Conservation (phyloP, 1,139 yeast genomes). For the Geotrichum klebahnii region DNA sequence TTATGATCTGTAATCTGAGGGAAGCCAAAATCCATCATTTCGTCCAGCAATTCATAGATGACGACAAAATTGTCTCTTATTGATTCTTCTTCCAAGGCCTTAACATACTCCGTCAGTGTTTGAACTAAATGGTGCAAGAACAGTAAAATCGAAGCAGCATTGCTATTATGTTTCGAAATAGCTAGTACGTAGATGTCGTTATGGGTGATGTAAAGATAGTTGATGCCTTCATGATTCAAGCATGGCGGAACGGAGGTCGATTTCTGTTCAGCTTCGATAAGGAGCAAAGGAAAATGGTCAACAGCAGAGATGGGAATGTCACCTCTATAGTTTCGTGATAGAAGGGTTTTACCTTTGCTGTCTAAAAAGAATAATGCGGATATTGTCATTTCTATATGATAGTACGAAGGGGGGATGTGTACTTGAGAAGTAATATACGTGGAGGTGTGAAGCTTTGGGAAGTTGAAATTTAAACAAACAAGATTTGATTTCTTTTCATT, state of each 20-base stretch:
- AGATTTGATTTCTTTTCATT: too few relatives aligned
- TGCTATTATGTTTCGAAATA: constrained; percentile 68
- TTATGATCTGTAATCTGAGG: constrained; percentile 94
- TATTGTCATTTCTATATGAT: constrained; percentile 54
- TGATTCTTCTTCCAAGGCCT: constrained; percentile 85
- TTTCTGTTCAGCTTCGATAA: constrained; percentile 61
- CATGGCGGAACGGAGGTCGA: constrained; percentile 67
- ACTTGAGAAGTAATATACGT: neutral
- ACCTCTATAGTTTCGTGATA: constrained; percentile 87
- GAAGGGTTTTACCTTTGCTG: constrained; percentile 80
- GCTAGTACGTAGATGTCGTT: constrained; percentile 83
- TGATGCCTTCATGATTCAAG: constrained; percentile 71
- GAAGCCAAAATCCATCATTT: constrained; percentile 94
- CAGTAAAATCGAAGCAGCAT: constrained; percentile 73
- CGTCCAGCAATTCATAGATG: constrained; percentile 88
- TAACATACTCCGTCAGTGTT: constrained; percentile 70
- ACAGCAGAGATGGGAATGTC: constrained; percentile 79
- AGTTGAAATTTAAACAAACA: neutral
- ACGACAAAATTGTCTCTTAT: constrained; percentile 91
- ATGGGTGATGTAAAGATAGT: constrained; percentile 76
- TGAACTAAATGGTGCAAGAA: constrained; percentile 72
- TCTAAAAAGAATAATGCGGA: constrained; percentile 89
- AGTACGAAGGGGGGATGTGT: neutral
- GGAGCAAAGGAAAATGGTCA: constrained; percentile 75
- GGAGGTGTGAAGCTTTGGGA: constrained; percentile 26